Evolutionary conservation across 1,284 basidiomycete genomes (phyloP), one percentile per base, ranked within the genome.

Genomic region (Omphalotus olearius): DNA sequence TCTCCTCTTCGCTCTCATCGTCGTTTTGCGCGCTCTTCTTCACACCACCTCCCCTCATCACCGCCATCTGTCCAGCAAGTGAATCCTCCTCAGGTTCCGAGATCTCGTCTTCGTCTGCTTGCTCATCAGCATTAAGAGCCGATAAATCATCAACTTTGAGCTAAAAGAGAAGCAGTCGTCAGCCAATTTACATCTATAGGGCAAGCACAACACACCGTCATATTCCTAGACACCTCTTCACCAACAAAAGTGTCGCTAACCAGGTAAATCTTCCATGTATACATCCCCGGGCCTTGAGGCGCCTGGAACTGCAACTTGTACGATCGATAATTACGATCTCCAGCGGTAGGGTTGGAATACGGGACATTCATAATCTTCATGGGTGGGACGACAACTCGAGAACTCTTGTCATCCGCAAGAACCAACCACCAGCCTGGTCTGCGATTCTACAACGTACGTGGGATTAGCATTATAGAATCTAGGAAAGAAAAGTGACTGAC

Each of bases 21-120:
- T 76, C 78, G 25, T 76, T 78, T 14, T 11, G 11, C 10, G 75
- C 72, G 50, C 67, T 70, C 60, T 80, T 82, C 78, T 94, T 96
- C 51, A 98, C 94, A 36, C 82, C 67, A 13, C 87, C 90, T 4
- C 97, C 97, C 49, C 92, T 85, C 93, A 99, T 96, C 46, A 88
- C 81, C 2, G 96, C 95, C 94, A 99, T 98, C 75, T 99, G 97
- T 3, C 97, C 97, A 2, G 95, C 97, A 43, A 99, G 73, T 20
- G 86, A 82, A 68, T 97, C 95, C 69, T 98, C 95, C 45, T 98
- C 95, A 0, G 94, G 94, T 50, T 97, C 94, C 0, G 92, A 96
- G 56, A 98, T 98, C 53, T 95, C 93, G 63, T 96, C 93, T 45
- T 95, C 93, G 13, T 69, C 74, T 17, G 71, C 79, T 52, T 78